These are phyloP conservation scores for Gastrolobium villosum DNA, from an alignment of 306 rosid species.

Conservation along the genomic window DNA sequence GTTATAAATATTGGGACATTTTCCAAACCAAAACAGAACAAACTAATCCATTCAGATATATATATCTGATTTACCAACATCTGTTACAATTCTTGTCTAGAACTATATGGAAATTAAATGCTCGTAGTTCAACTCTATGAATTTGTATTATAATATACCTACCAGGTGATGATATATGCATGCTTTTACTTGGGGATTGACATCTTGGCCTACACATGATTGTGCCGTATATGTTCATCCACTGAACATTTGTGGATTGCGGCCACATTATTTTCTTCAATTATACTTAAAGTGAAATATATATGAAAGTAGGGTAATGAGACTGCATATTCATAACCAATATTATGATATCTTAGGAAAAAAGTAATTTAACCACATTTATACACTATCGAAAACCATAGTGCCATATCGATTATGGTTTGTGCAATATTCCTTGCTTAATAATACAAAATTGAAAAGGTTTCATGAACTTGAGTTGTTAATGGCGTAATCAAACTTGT, in stretches of 20 bases:
- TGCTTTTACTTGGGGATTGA: not conserved
- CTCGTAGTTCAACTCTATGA: not conserved
- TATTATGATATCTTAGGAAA: conserved; percentile 41
- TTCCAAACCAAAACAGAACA: not conserved
- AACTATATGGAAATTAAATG: not conserved
- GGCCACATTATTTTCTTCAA: conserved; percentile 47
- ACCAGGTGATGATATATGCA: not conserved
- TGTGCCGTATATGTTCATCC: not conserved
- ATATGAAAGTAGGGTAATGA: conserved; percentile 11
- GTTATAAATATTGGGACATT: not conserved
- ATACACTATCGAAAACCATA: not conserved
- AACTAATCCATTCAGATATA: not conserved
- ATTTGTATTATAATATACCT: not conserved
- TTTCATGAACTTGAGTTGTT: conserved; percentile 38
- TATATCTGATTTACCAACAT: not conserved
- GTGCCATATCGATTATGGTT: conserved; percentile 34
- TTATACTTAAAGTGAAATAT: conserved; percentile 48
- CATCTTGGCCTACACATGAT: not conserved
- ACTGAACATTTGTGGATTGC: not conserved
- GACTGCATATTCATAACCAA: conserved; percentile 31
- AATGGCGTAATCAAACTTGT: conserved; percentile 40
- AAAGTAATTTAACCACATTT: conserved; percentile 43
- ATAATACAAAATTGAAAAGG: conserved; percentile 34
- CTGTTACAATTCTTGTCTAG: not conserved
- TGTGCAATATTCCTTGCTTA: conserved; percentile 40